Conservation (phyloP, 2,329 filamentous ascomycete species). For the Venturia pyrina region DNA sequence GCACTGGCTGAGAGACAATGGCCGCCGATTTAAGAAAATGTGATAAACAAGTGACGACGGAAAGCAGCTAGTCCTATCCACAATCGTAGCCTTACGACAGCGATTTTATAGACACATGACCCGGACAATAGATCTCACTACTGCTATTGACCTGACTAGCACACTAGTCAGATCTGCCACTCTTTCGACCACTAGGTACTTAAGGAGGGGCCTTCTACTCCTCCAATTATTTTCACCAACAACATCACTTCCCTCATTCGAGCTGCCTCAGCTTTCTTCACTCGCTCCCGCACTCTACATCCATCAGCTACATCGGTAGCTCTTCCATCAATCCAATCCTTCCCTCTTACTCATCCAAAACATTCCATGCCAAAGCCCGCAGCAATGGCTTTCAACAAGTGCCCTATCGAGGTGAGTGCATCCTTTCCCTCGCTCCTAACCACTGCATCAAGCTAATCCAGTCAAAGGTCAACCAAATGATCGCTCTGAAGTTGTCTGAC, state of each 20-base stretch:
- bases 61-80: not conserved
- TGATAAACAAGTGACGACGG: not conserved
- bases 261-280: not conserved
- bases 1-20: not conserved
- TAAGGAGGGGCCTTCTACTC: not conserved
- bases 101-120: not conserved
- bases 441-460: not conserved
- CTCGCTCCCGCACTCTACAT: not conserved
- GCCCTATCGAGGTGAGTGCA: slow-evolving; percentile 24
- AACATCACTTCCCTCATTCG: not conserved
- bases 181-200: not conserved
- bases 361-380: not conserved
- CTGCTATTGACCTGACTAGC: slow-evolving; percentile 3
- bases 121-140: not conserved
- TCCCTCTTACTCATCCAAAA: not conserved
- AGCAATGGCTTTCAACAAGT: slow-evolving; percentile 21
- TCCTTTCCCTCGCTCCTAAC: not conserved
- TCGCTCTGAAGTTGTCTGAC: slow-evolving; percentile 32
- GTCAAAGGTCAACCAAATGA: slow-evolving; percentile 30
- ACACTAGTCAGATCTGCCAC: not conserved
- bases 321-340: not conserved
- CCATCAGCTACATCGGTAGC: not conserved
- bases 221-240: not conserved
- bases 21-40: not conserved
- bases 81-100: not conserved